A percentile compares a stretch with the other conserved stretches of the same genome.
phyloP scores from a whole-genome alignment of 176 grass and related monocot species.

The Coix lacrymajobi region DNA sequence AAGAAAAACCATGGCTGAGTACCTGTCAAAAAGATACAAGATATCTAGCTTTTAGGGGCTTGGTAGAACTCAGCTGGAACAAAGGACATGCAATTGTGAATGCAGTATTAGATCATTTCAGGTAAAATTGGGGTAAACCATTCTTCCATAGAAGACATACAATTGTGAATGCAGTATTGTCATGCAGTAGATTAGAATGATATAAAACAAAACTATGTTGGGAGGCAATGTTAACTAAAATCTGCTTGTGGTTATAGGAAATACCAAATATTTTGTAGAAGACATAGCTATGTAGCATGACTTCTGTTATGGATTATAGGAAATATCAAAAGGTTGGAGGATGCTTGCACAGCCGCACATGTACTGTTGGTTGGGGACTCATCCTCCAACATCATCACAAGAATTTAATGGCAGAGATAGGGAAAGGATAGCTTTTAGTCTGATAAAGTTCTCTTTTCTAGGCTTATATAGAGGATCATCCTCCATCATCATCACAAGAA shows the following conservation, averaged over 20 bases:
- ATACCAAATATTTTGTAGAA: neutral
- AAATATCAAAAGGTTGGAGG: neutral
- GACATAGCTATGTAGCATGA: neutral
- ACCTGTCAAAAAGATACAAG: slow-evolving; percentile 34
- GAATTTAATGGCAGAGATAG: neutral
- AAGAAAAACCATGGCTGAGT: slow-evolving; percentile 70
- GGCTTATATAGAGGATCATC: neutral
- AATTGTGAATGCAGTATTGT: neutral
- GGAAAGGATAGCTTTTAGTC: neutral
- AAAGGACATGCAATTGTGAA: neutral
- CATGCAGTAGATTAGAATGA: neutral
- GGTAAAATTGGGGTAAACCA: neutral
- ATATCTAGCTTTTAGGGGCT: neutral
- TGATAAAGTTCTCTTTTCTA: neutral
- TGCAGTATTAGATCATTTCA: neutral
- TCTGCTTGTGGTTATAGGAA: neutral
- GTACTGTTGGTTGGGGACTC: neutral
- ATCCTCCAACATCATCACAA: neutral
- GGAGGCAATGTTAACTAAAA: neutral
- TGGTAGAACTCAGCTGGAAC: neutral
- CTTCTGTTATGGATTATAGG: neutral
- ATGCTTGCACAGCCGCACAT: neutral
- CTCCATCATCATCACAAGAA: neutral
- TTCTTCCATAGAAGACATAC: neutral
- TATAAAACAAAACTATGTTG: neutral